Base-by-base conservation (phyloP, 2,329 filamentous ascomycete genomes). In the Pyrenophora seminiperda region DNA sequence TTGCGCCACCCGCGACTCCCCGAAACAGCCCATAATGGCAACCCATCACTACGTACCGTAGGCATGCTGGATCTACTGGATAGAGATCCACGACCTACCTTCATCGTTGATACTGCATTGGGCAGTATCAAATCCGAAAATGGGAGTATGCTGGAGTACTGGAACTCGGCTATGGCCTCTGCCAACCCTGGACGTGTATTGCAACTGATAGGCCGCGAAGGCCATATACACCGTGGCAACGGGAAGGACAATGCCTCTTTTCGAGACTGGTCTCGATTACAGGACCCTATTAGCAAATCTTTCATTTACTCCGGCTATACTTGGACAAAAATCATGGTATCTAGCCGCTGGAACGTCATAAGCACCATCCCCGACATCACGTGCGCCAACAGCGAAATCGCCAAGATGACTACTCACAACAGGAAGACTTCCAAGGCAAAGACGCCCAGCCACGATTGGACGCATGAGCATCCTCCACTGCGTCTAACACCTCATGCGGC, bases 41-140 rank as follows among this genome's bases (percentile, higher is more conserved):
- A 42, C 24, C 44, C 47, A 7, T 36, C 22, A 13, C 39, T 62
- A 37, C 49, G 41, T 41, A 41, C 32, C 27, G 40, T 66, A 19
- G 57, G 63, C 33, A 49, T 65, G 32, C 48, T 62, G 32, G 52
- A 62, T 19, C 49, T 66, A 17, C 47, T 67, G n/a, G 51, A 61
- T 19, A 31, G 44, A 41, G 62, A 67, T 22, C 48, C 58, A 2
- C 56, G 58, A 18, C 62, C 64, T 32, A 58, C 58, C 4, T 60
- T 63, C 20, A 19, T 65, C 13, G 15, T 61, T 20, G 53, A 63
- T 34, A 33, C 46, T 4, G 43, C 49, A 14, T 24, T 42, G 29
- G 30, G 32, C 30, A 5, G 41, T n/a, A 11, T 39, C 2, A 14
- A 37, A 2, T 14, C 34, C 9, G 22, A 27, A 5, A 38, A 46